These are phyloP conservation scores for Candida ficus DNA, from an alignment of 805 yeast genomes.

Conservation along the genomic window DNA sequence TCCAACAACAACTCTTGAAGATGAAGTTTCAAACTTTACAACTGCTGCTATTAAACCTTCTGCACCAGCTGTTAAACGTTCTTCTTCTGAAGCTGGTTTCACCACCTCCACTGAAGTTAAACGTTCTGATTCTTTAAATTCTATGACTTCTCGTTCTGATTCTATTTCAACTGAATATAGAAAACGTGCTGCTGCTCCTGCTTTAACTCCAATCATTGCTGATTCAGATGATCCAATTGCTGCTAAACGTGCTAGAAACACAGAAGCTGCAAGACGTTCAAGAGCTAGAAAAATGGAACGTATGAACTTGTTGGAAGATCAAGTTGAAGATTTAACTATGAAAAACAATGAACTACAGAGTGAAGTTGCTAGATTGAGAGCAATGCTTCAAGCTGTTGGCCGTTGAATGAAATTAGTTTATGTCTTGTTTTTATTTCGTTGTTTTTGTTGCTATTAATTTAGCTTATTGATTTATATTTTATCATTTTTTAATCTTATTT, in stretches of 20 bases:
- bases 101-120: slow-evolving; percentile 10
- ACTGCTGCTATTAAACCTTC: no score
- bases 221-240: slow-evolving; percentile 61
- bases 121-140: slow-evolving; percentile 13
- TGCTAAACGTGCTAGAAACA: slow-evolving; percentile 90
- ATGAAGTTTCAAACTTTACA: slow-evolving; percentile 2
- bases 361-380: slow-evolving; percentile 60
- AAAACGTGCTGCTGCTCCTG: slow-evolving; percentile 32
- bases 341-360: slow-evolving; percentile 55
- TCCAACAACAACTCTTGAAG: slow-evolving; percentile 4
- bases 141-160: slow-evolving; percentile 5
- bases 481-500: no score
- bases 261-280: slow-evolving; percentile 93
- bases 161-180: slow-evolving; percentile 44
- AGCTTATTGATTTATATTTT: no score
- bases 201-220: slow-evolving; percentile 64
- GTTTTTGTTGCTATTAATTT: no score
- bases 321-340: slow-evolving; percentile 58
- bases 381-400: slow-evolving; percentile 32
- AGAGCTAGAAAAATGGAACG: slow-evolving; percentile 90
- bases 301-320: slow-evolving; percentile 74
- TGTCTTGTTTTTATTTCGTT: no score
- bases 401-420: not conserved
- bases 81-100: slow-evolving; percentile 23
- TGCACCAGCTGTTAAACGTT: no score